Base-by-base conservation (phyloP, 2,329 filamentous ascomycete species). In the Diaporthe sp. region DNA sequence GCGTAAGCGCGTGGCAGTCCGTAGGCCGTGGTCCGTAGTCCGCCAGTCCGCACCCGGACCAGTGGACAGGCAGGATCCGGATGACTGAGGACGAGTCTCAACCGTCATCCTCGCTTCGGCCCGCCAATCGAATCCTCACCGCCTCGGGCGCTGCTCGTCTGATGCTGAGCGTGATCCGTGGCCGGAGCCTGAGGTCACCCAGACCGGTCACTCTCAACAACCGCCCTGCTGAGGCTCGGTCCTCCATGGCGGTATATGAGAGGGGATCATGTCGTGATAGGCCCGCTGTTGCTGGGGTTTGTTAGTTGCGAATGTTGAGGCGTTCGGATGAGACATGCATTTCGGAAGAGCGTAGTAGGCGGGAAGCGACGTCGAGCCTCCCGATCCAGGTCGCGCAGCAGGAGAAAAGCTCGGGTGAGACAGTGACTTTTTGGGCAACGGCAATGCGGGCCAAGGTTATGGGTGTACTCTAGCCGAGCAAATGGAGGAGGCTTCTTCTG, bases 331-430 rank as follows among this genome's bases (percentile, higher is more conserved):
- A 75, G 73, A 75, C 73, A 73, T 60, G 70, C 73, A 77, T 75
- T 73, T 75, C 70, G 76, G 76, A 73, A 73, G 22, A 75, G 63
- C 49, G 53, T 77, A 71, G 71, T 65, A 61, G 63, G 71, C 70
- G 70, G 76, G 58, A 44, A 20, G 63, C 71, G 72, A 71, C 73
- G 72, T 71, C 73, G 73, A 72, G 70, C 68, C 63, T 75, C 73
- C 75, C 75, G 65, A 74, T 67, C 57, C 72, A 70, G 49, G 73
- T 60, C 37, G n/a, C 37, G 42, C 63, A 71, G 63, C 73, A 39
- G 61, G 31, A 42, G 28, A 58, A 39, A 44, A 25, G 22, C 44
- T 76, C 73, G 70, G 42, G 73, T 75, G 47, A 77, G 76, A 75
- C 73, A 77, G 28, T 51, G 55, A 75, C 72, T 20, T 65, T 65